A percentile compares a stretch with the other conserved stretches of the same genome.
Evolutionary conservation across 129 eudicot species (phyloP).

Genomic region (Gnaphalium uliginosum): DNA sequence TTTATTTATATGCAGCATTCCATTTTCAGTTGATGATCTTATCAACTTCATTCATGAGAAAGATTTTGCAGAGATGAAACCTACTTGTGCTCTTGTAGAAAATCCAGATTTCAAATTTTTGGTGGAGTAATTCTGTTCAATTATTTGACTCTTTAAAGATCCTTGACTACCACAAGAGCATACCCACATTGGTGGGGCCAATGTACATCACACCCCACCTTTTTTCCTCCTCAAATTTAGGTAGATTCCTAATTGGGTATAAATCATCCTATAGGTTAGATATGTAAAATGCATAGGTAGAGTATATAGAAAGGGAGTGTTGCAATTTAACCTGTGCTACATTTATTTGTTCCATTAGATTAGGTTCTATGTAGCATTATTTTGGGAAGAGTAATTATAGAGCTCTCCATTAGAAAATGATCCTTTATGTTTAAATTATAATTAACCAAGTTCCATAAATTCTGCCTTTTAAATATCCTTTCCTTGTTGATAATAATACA

Average conservation of each 20-base stretch:
- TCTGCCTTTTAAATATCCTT: too few species aligned
- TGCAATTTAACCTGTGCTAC: conserved; percentile 20
- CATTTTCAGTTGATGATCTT: conserved; percentile 70
- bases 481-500: background rate
- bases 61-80: conserved; percentile 67
- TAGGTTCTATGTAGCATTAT: conserved; percentile 18
- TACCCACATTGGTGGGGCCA: conserved; percentile 10
- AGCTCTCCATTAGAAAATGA: background rate
- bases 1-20: conserved; percentile 54
- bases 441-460: background rate
- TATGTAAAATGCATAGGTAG: conserved; percentile 43
- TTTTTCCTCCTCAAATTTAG: conserved; percentile 9
- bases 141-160: background rate
- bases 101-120: conserved; percentile 69
- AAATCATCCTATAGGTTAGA: conserved; percentile 34
- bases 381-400: conserved; percentile 4
- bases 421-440: background rate
- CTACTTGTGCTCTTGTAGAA: conserved; percentile 59
- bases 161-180: conserved; percentile 7
- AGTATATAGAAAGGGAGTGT: conserved; percentile 38
- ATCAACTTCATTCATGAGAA: conserved; percentile 38
- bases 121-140: conserved; percentile 34
- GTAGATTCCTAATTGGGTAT: conserved; percentile 24
- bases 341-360: conserved; percentile 17
- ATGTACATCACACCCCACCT: conserved; percentile 29